Conservation (phyloP, 2,329 filamentous ascomycete genomes). For the Aspergillus quadrilineatus region DNA sequence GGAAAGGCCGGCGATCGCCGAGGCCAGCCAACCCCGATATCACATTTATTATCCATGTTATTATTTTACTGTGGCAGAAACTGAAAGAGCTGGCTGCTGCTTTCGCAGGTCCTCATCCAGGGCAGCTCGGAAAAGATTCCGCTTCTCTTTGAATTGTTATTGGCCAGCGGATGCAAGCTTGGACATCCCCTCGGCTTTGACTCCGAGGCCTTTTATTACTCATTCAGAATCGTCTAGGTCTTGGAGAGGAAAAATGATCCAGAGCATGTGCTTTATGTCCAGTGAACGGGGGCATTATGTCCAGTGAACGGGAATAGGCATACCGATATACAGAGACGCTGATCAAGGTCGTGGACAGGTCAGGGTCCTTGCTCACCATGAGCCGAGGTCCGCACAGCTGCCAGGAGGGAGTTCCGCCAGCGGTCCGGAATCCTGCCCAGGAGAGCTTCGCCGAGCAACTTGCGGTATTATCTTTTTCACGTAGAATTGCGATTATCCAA, state of each 20-base stretch:
- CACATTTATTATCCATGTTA: background rate
- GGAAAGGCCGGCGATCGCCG: background rate
- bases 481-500: slow-evolving; percentile 5
- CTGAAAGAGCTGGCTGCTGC: background rate
- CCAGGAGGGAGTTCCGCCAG: background rate
- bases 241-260: too few species aligned
- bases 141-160: background rate
- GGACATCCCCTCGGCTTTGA: background rate
- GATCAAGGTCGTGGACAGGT: background rate
- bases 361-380: background rate
- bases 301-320: too few species aligned
- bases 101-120: background rate
- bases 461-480: background rate
- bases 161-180: background rate
- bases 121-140: slow-evolving; percentile 7
- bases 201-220: slow-evolving; percentile 3
- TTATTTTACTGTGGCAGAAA: background rate
- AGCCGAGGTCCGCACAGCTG: slow-evolving; percentile 4
- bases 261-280: too few species aligned
- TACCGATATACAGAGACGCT: background rate
- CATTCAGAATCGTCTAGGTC: slow-evolving; percentile 3
- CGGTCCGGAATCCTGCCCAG: background rate
- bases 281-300: too few species aligned
- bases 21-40: background rate
- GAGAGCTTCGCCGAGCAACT: background rate